Evolutionary conservation across 805 yeast species (phyloP).

Genomic region (Candida loeiensis): DNA sequence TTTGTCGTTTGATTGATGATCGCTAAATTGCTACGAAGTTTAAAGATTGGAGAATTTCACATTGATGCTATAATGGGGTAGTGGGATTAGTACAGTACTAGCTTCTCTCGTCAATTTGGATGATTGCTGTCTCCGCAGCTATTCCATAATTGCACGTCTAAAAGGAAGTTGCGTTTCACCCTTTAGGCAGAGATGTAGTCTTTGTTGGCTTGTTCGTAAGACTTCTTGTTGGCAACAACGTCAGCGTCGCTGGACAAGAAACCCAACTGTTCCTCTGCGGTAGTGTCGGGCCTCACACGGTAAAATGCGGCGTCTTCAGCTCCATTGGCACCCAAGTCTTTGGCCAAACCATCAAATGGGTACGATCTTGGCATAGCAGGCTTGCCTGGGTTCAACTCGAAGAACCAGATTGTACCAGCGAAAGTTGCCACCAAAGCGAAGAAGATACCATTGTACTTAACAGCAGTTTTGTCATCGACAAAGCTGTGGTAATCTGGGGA

Average conservation of each 20-base stretch:
- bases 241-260: constrained; percentile 31
- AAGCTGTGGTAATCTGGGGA: constrained; percentile 71
- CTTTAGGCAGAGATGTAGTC: constrained; percentile 28
- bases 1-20: no score
- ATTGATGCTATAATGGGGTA: neutral
- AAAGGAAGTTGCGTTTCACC: neutral
- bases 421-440: constrained; percentile 39
- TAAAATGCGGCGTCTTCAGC: constrained; percentile 32
- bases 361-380: constrained; percentile 74
- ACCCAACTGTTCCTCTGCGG: constrained; percentile 37
- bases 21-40: no score
- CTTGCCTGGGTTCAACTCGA: constrained; percentile 55
- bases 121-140: neutral
- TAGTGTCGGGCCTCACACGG: constrained; percentile 38
- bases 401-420: constrained; percentile 40
- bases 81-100: no score
- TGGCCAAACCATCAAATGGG: constrained; percentile 73
- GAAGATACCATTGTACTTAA: constrained; percentile 53
- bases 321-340: constrained; percentile 63
- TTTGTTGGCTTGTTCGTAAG: constrained; percentile 34
- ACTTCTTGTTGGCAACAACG: constrained; percentile 26
- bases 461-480: constrained; percentile 59
- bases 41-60: neutral
- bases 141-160: neutral
- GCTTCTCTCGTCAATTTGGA: no score